Conservation (phyloP, 306 rosid genomes). For the Prunus armeniaca region DNA sequence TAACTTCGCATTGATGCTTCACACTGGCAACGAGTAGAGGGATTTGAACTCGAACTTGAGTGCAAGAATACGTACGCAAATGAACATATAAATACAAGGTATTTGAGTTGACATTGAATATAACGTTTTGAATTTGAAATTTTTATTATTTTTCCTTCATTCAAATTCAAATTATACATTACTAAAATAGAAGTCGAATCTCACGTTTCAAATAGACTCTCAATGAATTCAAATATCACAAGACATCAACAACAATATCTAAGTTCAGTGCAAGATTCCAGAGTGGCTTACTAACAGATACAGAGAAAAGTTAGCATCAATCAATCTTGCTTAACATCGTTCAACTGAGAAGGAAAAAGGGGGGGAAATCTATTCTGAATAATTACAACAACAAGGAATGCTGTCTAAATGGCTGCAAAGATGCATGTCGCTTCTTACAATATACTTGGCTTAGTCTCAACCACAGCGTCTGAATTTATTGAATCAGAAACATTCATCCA, state of each 20-base stretch:
- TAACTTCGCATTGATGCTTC: neutral
- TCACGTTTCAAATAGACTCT: neutral
- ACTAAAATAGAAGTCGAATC: neutral
- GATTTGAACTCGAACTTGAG: too few relatives aligned
- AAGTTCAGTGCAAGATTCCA: neutral
- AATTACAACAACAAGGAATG: constrained; percentile 54
- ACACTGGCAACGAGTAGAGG: too few relatives aligned
- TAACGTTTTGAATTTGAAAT: too few relatives aligned
- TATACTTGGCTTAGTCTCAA: neutral
- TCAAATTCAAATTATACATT: neutral
- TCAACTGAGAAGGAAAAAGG: constrained; percentile 16
- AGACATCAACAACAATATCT: neutral
- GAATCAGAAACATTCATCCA: neutral
- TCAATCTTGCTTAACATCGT: constrained; percentile 7
- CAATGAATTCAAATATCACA: neutral
- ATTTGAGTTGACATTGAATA: too few relatives aligned
- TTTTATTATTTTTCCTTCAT: too few relatives aligned
- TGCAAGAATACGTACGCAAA: accelerated
- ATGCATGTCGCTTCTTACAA: constrained; percentile 10
- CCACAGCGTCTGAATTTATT: neutral
- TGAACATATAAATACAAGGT: too few relatives aligned
- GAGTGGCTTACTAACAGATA: neutral
- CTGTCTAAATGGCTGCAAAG: constrained; percentile 20
- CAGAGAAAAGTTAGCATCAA: neutral
- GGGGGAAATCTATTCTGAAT: constrained; percentile 10